phyloP scores from a whole-genome alignment of 176 grass and related monocot species.

The Sorghum bicolor region Sorghum_bicolor_NCBIv3 NC_012875.2:52410501-52411000 shows the following conservation, averaged over 20 bases:
- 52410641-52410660: slow-evolving; percentile 15
- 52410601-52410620: neutral
- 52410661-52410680: slow-evolving; percentile 2
- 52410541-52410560: neutral
- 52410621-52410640: neutral
- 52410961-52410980: slow-evolving; percentile 71
- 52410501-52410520: slow-evolving; percentile 22
- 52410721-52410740: neutral
- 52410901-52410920: slow-evolving; percentile 94
- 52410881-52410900: slow-evolving; percentile 90
- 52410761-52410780: slow-evolving; percentile 28
- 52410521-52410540: slow-evolving; percentile 5
- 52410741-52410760: slow-evolving; percentile 21
- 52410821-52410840: slow-evolving; percentile 71
- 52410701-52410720: slow-evolving; percentile 19
- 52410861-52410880: slow-evolving; percentile 87
- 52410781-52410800: neutral
- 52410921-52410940: slow-evolving; percentile 93
- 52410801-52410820: slow-evolving; percentile 11
- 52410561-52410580: too few species aligned
- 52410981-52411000: slow-evolving; percentile 92
- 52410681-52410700: slow-evolving; percentile 28
- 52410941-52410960: slow-evolving; percentile 74
- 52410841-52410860: slow-evolving; percentile 82
- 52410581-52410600: neutral